Base-by-base conservation (phyloP, 2,329 filamentous ascomycete genomes). In the Neonectria hederae region DNA sequence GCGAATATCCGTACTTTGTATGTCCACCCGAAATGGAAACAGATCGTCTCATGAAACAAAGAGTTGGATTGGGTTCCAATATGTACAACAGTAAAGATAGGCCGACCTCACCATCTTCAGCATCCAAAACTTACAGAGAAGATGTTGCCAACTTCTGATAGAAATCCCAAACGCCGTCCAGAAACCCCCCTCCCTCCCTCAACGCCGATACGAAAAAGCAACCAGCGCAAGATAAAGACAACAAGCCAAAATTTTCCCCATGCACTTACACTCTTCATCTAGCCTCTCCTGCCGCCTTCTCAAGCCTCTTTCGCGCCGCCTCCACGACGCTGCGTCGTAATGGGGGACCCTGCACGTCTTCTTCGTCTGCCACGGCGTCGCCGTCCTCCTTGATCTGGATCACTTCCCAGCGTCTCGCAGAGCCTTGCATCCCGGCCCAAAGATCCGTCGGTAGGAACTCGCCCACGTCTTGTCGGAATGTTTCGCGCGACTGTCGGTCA, bases 371-470 rank as follows among this genome's bases (percentile, higher is more conserved):
- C 24, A 49, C 49, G 7, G 26, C 48, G 13, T 62, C 63, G 28
- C 46, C 68, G 0, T 66, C 69, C 0, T 60, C 65, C 7, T 75
- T 72, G 1, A 82, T 75, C 0, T 80, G 78, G 2, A 83, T 76
- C 2, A 88, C 78, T 40, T 83, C 81, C 82, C 83, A 87, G 59
- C 79, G 83, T 63, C 78, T 83, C 69, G 86, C 86, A 26, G 83
- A 85, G n/a, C 82, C 84, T 67, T 86, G 87, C 77, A 96, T 86
- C 1, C 90, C 92, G 0, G 89, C 90, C 93, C 94, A 97, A 22
- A 97, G 87, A 76, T 97, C 94, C 0, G 90, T 90, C 0, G 96
- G 96, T 11, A 99, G 80, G 75, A 89, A 97, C 68, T 97, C 93
- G 8, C 94, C 94, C 13, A 96, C 90, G 46, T 97, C 91, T 28